Evolutionary conservation across 495 filamentous ascomycete genomes (phyloP).

Genomic region (Rhizodiscina lignyota): DNA sequence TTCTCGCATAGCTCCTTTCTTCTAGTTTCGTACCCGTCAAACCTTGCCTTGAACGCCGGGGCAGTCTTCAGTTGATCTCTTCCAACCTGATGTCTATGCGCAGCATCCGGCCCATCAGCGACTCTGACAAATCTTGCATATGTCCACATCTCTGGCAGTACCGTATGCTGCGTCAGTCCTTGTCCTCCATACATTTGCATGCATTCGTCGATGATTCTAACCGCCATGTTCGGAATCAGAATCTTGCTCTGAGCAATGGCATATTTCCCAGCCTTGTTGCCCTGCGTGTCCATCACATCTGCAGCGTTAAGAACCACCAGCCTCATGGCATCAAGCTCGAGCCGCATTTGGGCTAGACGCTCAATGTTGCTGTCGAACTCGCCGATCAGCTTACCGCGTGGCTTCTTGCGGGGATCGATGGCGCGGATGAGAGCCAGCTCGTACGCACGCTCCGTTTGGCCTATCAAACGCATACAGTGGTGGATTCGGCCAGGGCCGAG

Average conservation of each 20-base stretch:
- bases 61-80: constrained; percentile 26
- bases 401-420: constrained; percentile 22
- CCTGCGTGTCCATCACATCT: constrained; percentile 22
- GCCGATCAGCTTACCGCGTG: constrained; percentile 23
- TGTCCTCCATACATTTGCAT: constrained; percentile 28
- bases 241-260: constrained; percentile 27
- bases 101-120: constrained; percentile 26
- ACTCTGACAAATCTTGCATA: constrained; percentile 25
- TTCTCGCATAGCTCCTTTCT: constrained; percentile 19
- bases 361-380: constrained; percentile 27
- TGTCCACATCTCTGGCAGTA: constrained; percentile 26
- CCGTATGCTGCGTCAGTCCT: constrained; percentile 25
- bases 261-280: constrained; percentile 22
- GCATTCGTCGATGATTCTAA: constrained; percentile 23
- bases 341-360: constrained; percentile 22
- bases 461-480: constrained; percentile 26
- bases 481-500: constrained; percentile 26
- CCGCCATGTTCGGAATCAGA: constrained; percentile 20
- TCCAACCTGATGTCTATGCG: constrained; percentile 26
- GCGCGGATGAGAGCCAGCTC: constrained; percentile 22
- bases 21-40: constrained; percentile 18
- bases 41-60: constrained; percentile 14
- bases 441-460: constrained; percentile 23
- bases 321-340: constrained; percentile 21
- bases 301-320: constrained; percentile 25